A percentile compares a stretch with the other conserved stretches of the same genome.
Conservation (phyloP, 768 basidiomycete species). For the Boletus barrowsii region DNA sequence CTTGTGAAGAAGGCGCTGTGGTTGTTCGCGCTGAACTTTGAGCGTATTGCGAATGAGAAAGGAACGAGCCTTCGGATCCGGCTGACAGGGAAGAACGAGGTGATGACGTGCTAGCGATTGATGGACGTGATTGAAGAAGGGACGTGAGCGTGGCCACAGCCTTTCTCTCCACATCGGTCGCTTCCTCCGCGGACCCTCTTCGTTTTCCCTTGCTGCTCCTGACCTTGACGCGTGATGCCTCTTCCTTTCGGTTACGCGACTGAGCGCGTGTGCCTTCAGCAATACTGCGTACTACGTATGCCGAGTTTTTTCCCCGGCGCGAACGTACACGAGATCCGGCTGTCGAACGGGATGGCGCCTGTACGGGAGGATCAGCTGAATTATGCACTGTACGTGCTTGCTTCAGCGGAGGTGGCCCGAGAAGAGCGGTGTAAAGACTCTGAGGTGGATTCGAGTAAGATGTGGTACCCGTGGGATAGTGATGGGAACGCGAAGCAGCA, state of each 20-base stretch:
- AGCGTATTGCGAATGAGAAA: slow-evolving; percentile 61
- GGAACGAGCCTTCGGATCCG: slow-evolving; percentile 63
- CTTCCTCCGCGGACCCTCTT: slow-evolving; percentile 36
- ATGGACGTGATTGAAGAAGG: slow-evolving; percentile 62
- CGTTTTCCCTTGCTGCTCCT: slow-evolving; percentile 50
- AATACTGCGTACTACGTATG: slow-evolving; percentile 37
- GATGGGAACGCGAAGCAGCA: slow-evolving; percentile 40
- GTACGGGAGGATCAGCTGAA: slow-evolving; percentile 62
- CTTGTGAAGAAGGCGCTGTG: slow-evolving; percentile 38
- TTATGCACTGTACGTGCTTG: slow-evolving; percentile 80
- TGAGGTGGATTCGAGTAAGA: slow-evolving; percentile 44
- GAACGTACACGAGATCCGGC: slow-evolving; percentile 31
- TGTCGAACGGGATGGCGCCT: slow-evolving; percentile 40
- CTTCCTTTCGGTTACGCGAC: slow-evolving; percentile 42
- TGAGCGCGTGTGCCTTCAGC: slow-evolving; percentile 47
- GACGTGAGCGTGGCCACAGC: slow-evolving; percentile 79
- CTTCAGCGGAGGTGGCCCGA: slow-evolving; percentile 73
- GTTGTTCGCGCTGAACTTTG: slow-evolving; percentile 64
- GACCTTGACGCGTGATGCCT: slow-evolving; percentile 34
- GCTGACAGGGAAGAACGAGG: slow-evolving; percentile 70
- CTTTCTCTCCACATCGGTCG: slow-evolving; percentile 68
- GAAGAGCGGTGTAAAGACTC: slow-evolving; percentile 70
- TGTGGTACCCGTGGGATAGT: slow-evolving; percentile 38
- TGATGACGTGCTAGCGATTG: slow-evolving; percentile 59
- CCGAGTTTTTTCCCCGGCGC: slow-evolving; percentile 12